Percentiles rank a stretch among this genome's conserved stretches.
Evolutionary conservation across 78 protist species (phyloP).

Genomic region (Emiliania huxleyi): DNA sequence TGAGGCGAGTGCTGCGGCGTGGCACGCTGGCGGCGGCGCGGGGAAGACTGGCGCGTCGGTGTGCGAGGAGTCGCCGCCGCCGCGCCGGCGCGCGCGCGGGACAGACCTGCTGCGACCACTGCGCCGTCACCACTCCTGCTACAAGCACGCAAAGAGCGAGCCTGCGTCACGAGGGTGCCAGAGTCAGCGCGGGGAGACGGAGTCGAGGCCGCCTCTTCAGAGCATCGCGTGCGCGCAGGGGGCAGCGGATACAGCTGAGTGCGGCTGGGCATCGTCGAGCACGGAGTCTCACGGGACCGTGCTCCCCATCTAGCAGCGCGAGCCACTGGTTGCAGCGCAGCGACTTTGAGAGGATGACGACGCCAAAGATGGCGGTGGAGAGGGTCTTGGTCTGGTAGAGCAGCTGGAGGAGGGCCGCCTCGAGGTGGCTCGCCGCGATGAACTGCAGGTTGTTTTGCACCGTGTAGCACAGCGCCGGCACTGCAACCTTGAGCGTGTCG

Average conservation of each 20-base stretch:
- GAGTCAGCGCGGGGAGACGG: too few relatives aligned
- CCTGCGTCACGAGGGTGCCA: too few relatives aligned
- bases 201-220: too few relatives aligned
- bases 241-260: too few relatives aligned
- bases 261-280: too few relatives aligned
- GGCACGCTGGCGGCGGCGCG: too few relatives aligned
- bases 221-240: too few relatives aligned
- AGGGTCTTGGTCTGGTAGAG: constrained; percentile 27
- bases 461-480: constrained; percentile 43
- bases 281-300: too few relatives aligned
- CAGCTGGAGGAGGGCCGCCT: constrained; percentile 28
- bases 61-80: too few relatives aligned
- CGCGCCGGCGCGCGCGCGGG: too few relatives aligned
- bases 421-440: constrained; percentile 24
- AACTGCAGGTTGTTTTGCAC: constrained; percentile 37
- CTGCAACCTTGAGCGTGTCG: constrained; percentile 32
- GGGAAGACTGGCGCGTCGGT: too few relatives aligned
- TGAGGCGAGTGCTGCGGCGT: too few relatives aligned
- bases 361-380: constrained; percentile 17
- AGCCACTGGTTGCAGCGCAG: constrained; percentile 29
- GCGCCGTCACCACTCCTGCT: neutral
- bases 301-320: neutral
- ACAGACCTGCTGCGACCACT: neutral
- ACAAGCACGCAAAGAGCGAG: neutral
- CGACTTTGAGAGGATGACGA: neutral